These are phyloP conservation scores for Boletus rubropictus DNA, from an alignment of 768 basidiomycete genomes.

Conservation along the genomic window DNA sequence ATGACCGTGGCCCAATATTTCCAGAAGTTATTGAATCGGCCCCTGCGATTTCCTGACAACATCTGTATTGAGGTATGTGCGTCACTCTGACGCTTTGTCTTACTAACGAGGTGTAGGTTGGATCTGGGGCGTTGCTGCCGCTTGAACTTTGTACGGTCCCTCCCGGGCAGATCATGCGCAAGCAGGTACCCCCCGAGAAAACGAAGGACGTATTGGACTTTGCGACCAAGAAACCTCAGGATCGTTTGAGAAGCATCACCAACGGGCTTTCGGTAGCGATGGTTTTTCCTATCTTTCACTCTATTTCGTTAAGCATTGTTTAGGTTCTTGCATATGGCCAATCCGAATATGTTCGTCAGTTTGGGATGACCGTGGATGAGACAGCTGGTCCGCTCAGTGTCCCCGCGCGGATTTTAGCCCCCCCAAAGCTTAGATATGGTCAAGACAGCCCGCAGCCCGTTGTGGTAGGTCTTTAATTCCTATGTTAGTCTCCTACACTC, in stretches of 20 bases:
- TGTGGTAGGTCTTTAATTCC: conserved; percentile 40
- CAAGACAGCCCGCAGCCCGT: conserved; percentile 46
- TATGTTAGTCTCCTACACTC: neutral
- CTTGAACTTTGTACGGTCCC: conserved; percentile 61
- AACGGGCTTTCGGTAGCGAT: conserved; percentile 47
- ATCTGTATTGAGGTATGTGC: conserved; percentile 60
- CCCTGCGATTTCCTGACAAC: conserved; percentile 55
- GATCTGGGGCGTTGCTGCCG: conserved; percentile 56
- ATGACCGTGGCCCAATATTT: conserved; percentile 65
- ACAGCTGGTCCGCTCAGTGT: conserved; percentile 48
- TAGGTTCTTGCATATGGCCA: conserved; percentile 65
- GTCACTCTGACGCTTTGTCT: conserved; percentile 13
- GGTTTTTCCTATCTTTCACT: neutral
- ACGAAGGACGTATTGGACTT: conserved; percentile 60
- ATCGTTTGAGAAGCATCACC: conserved; percentile 50
- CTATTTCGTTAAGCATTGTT: neutral
- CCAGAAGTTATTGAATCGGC: conserved; percentile 43
- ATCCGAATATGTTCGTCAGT: conserved; percentile 68
- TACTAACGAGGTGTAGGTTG: conserved; percentile 40
- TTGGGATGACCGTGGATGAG: conserved; percentile 60
- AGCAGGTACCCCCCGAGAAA: conserved; percentile 63
- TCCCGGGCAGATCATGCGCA: conserved; percentile 64
- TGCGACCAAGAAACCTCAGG: conserved; percentile 55
- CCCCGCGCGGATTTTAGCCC: conserved; percentile 54
- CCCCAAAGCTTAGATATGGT: conserved; percentile 67